Conservation (phyloP, 768 basidiomycete genomes). For the Basidioascus undulatus region DNA sequence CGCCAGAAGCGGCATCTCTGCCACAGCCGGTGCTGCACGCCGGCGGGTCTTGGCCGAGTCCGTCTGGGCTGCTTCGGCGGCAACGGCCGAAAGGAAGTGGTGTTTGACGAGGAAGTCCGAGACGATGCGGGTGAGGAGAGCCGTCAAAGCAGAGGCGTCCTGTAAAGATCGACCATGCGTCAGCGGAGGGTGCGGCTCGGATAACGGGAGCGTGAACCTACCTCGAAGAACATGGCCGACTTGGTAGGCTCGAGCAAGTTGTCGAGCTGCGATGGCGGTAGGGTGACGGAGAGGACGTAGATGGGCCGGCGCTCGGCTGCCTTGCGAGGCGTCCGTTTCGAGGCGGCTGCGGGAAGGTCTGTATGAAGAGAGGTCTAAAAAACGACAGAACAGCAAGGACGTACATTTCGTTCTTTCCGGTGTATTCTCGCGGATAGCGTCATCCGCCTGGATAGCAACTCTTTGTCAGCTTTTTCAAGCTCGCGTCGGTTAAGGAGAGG, state of each 20-base stretch:
- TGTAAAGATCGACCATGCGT: not conserved
- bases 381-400: no score
- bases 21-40: no score
- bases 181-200: slow-evolving; percentile 3
- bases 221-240: slow-evolving; percentile 38
- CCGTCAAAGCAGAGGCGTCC: slow-evolving; percentile 1
- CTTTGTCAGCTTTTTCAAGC: not conserved
- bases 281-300: slow-evolving; percentile 51
- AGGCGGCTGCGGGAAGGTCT: no score
- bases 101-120: slow-evolving; percentile 15
- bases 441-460: not conserved
- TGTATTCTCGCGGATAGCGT: no score
- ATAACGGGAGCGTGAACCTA: slow-evolving; percentile 17
- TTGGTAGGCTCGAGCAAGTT: slow-evolving; percentile 63
- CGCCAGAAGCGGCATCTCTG: no score
- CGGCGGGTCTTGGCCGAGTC: no score
- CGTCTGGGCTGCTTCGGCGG: no score
- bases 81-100: slow-evolving; percentile 39
- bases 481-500: not conserved
- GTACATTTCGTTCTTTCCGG: not conserved
- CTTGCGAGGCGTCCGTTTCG: slow-evolving; percentile 54
- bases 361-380: no score
- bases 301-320: slow-evolving; percentile 50
- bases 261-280: slow-evolving; percentile 45
- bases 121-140: slow-evolving; percentile 2